Conservation (phyloP, 2,329 filamentous ascomycete species). For the Xylaria sp. region DNA sequence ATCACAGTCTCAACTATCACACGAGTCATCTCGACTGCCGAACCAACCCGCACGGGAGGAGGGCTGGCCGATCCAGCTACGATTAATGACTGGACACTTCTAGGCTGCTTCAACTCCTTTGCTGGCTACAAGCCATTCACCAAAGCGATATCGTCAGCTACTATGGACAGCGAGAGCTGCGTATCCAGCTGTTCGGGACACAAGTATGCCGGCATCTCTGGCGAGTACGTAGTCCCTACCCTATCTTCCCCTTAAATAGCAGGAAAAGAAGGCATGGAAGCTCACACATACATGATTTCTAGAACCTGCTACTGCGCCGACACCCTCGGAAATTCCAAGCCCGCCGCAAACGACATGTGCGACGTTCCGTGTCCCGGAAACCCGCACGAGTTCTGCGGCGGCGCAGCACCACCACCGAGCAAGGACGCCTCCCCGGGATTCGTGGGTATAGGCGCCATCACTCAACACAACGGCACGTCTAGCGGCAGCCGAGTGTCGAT, state of each 20-base stretch:
- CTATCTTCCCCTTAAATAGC: neutral
- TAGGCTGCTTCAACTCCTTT: conserved; percentile 56
- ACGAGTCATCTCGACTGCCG: conserved; percentile 36
- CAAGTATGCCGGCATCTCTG: conserved; percentile 56
- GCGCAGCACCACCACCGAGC: conserved; percentile 42
- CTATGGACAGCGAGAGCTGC: conserved; percentile 57
- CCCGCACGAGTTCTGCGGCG: conserved; percentile 56
- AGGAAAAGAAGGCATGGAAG: neutral
- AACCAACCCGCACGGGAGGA: conserved; percentile 38
- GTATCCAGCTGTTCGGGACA: conserved; percentile 52
- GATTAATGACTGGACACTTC: conserved; percentile 41
- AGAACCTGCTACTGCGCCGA: conserved; percentile 60
- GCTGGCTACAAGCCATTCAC: conserved; percentile 53
- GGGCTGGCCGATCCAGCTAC: conserved; percentile 35
- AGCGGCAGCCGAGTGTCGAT: conserved; percentile 1
- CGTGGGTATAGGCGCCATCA: conserved; percentile 15
- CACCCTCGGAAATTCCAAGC: conserved; percentile 54
- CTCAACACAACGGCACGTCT: conserved; percentile 14
- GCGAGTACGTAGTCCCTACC: conserved; percentile 43
- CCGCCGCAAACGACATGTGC: conserved; percentile 52
- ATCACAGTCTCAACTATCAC: conserved; percentile 42
- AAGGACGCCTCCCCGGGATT: conserved; percentile 10
- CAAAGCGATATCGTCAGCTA: conserved; percentile 43
- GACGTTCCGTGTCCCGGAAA: conserved; percentile 57
- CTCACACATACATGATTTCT: conserved; percentile 6